These are phyloP conservation scores for Uronychia binucleata DNA, from an alignment of 73 alveolate genomes.

Conservation along the genomic window DNA sequence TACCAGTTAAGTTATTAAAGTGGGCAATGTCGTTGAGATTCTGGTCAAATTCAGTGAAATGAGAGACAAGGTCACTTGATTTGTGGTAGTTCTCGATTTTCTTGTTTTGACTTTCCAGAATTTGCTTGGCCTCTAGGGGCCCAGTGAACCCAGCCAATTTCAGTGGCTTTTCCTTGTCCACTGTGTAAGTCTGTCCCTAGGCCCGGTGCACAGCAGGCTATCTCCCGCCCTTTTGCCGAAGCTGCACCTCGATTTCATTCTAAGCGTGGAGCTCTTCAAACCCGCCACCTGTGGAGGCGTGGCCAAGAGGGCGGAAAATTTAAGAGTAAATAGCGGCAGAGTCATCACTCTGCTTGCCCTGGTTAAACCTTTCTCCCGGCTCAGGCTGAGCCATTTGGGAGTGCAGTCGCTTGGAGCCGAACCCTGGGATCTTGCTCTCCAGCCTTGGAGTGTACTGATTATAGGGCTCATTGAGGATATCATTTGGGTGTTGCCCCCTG, in stretches of 20 bases:
- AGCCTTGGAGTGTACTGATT: neutral
- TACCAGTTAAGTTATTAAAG: neutral
- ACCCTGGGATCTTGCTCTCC: neutral
- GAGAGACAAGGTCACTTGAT: neutral
- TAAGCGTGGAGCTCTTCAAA: no score
- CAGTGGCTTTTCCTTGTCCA: neutral
- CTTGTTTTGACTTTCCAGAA: neutral
- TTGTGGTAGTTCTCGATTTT: neutral
- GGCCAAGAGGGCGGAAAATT: neutral
- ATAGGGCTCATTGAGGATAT: neutral
- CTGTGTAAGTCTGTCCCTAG: neutral
- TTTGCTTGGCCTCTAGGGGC: neutral
- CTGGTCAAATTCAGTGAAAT: neutral
- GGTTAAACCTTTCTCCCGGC: neutral
- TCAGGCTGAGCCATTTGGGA: neutral
- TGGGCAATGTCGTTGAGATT: neutral
- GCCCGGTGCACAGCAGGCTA: neutral
- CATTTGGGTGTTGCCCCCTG: neutral
- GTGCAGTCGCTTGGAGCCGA: neutral
- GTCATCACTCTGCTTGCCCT: neutral
- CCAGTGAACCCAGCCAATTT: neutral
- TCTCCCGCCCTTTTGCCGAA: neutral
- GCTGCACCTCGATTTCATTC: neutral
- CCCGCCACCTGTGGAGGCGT: neutral
- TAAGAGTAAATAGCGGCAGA: neutral